Percentiles rank a stretch among this genome's conserved stretches.
phyloP scores from a whole-genome alignment of 1,284 basidiomycete genomes.

The Melampsora americana region DNA sequence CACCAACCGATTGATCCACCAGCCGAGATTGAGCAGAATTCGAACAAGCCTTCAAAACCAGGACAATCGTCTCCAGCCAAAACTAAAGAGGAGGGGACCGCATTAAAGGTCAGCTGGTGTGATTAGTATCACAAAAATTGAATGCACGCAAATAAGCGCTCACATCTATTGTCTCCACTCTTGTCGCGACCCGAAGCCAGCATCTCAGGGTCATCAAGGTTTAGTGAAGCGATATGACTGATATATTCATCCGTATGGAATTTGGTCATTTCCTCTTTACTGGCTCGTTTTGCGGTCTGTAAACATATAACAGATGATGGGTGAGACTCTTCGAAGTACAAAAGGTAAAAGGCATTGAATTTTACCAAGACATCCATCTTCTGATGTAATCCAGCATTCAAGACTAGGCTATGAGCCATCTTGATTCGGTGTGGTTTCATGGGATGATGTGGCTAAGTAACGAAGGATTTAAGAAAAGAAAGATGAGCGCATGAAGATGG shows the following conservation, averaged over 20 bases:
- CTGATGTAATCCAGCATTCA: constrained; percentile 81
- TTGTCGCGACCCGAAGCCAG: constrained; percentile 64
- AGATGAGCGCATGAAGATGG: background rate
- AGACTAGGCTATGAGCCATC: constrained; percentile 86
- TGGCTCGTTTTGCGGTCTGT: constrained; percentile 77
- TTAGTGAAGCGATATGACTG: constrained; percentile 80
- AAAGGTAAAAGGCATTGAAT: constrained; percentile 36
- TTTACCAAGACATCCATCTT: constrained; percentile 85
- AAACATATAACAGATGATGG: background rate
- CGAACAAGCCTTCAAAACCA: constrained; percentile 91
- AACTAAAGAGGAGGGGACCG: constrained; percentile 52
- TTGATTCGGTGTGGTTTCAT: constrained; percentile 66
- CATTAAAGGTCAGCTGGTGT: background rate
- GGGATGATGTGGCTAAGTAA: constrained; percentile 26
- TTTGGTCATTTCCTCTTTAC: constrained; percentile 75
- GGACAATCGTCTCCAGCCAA: constrained; percentile 93
- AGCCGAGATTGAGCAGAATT: constrained; percentile 94
- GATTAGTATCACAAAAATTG: background rate
- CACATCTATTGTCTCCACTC: constrained; percentile 59
- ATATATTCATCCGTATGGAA: constrained; percentile 99
- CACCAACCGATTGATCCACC: constrained; percentile 63
- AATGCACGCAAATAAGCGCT: background rate
- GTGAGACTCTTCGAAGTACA: background rate
- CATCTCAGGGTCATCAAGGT: constrained; percentile 63
- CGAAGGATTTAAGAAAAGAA: background rate